phyloP scores from a whole-genome alignment of 805 yeast genomes.

The Kodamaea nitidulidarum region DNA sequence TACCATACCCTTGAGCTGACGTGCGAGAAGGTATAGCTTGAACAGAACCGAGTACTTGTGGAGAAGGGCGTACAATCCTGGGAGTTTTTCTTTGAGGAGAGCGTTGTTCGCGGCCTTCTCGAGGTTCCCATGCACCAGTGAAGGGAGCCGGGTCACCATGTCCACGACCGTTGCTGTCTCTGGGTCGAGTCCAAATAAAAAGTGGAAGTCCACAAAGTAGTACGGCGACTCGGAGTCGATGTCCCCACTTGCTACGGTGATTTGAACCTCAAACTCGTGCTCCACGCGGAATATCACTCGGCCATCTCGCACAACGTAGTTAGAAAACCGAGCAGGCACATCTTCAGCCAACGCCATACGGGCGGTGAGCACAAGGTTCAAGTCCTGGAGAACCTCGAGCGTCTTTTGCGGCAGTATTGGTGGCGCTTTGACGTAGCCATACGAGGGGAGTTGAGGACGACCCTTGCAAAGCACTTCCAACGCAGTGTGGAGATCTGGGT shows the following conservation, averaged over 20 bases:
- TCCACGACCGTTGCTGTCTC: constrained; percentile 32
- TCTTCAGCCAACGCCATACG: constrained; percentile 62
- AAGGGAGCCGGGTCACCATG: constrained; percentile 22
- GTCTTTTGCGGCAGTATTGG: constrained; percentile 54
- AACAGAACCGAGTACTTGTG: constrained; percentile 60
- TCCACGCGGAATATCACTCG: constrained; percentile 61
- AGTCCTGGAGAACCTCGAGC: constrained; percentile 56
- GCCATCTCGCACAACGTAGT: constrained; percentile 71
- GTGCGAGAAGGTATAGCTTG: constrained; percentile 57
- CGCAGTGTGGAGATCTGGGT: constrained; percentile 85
- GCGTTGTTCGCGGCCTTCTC: constrained; percentile 55
- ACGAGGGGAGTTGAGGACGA: constrained; percentile 67
- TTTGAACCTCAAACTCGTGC: constrained; percentile 55
- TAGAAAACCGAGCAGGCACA: constrained; percentile 58
- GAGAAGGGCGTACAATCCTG: constrained; percentile 52
- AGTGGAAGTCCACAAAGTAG: constrained; percentile 71
- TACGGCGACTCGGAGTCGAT: constrained; percentile 66
- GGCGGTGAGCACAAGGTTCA: constrained; percentile 69
- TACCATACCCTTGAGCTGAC: constrained; percentile 48
- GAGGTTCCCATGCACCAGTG: constrained; percentile 34
- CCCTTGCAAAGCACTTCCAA: constrained; percentile 79
- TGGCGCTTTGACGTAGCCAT: constrained; percentile 48
- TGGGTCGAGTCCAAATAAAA: constrained; percentile 49
- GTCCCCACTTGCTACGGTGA: constrained; percentile 65
- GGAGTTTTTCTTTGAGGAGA: constrained; percentile 43